Evolutionary conservation across 2,329 filamentous ascomycete genomes (phyloP), one percentile per base, ranked within the genome.

Genomic region (Ceratocystis ficicola): DNA sequence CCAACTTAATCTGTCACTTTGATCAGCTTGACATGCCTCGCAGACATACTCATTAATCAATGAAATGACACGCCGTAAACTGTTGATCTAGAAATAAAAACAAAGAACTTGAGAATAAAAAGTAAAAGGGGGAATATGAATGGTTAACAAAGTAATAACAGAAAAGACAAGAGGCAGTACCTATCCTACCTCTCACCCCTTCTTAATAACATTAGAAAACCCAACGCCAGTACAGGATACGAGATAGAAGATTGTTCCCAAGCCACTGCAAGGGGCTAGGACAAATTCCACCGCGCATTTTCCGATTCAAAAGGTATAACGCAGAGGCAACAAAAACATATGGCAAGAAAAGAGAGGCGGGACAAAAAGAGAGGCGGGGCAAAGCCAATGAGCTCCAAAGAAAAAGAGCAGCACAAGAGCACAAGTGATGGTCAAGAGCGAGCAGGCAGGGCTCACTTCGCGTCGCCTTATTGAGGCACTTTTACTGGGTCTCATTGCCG

Each of bases 361-460:
- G 28, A 65, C 25, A 46, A 62, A 67, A 46, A 65, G 66, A 41
- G 36, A 41, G 36, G 36, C 36, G 3, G 12, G 36, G 36, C 10
- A 41, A 41, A 65, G 63, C 25, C 36, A 62, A 22, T 22, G 46
- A 63, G 41, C 50, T 52, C 44, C 46, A 41, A 52, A 52, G 48
- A 70, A 73, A 71, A 75, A 68, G 74, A 75, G 74, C 76, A 75
- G 77, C 75, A 76, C 80, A 80, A 78, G 78, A 75, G 77, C 75
- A 76, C 80, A 80, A 78, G 78, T 78, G 78, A 75, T 74, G 73
- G 36, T 10, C 12, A 41, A 41, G 36, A 41, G 36, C 36, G 10
- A 76, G 73, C 74, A 73, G 75, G 77, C 75, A 75, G 75, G 41
- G 52, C 20, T 48, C 32, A 22, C 55, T 59, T 20, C 20, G 28